phyloP scores from a whole-genome alignment of 176 grass and related monocot species.

The Thalia dealbata region DNA sequence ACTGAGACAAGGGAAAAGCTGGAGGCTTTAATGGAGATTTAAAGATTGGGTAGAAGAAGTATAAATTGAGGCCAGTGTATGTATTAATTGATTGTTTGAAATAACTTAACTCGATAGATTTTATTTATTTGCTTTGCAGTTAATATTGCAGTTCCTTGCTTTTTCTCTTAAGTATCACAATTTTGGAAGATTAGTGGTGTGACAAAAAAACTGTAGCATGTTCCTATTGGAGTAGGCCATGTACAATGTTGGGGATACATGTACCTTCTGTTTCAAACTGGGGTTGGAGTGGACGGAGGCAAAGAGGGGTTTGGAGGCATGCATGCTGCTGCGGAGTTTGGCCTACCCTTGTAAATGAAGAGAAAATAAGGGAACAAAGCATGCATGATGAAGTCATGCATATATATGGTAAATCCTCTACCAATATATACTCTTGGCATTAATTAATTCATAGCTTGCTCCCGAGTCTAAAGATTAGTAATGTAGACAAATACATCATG shows the following conservation, averaged over 20 bases:
- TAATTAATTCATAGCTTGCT: neutral
- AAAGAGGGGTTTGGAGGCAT: neutral
- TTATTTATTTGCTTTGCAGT: neutral
- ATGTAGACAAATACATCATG: neutral
- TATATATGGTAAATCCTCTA: neutral
- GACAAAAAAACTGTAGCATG: neutral
- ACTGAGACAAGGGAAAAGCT: conserved; percentile 6
- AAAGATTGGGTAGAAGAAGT: conserved; percentile 4
- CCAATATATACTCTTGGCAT: neutral
- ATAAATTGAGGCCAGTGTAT: neutral
- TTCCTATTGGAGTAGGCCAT: neutral
- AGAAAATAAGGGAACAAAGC: neutral
- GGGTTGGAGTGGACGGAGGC: neutral
- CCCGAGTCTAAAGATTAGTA: neutral
- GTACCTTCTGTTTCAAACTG: neutral
- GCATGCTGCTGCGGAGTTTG: neutral
- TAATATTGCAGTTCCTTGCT: neutral
- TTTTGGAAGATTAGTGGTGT: neutral
- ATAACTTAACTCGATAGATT: neutral
- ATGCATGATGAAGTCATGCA: conserved; percentile 1
- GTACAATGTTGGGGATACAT: neutral
- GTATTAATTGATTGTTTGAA: conserved; percentile 1
- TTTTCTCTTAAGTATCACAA: neutral
- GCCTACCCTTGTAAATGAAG: conserved; percentile 5
- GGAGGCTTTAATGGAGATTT: conserved; percentile 8